phyloP scores from a whole-genome alignment of 108 stramenopile species.

The Cyclotella sp. region DNA sequence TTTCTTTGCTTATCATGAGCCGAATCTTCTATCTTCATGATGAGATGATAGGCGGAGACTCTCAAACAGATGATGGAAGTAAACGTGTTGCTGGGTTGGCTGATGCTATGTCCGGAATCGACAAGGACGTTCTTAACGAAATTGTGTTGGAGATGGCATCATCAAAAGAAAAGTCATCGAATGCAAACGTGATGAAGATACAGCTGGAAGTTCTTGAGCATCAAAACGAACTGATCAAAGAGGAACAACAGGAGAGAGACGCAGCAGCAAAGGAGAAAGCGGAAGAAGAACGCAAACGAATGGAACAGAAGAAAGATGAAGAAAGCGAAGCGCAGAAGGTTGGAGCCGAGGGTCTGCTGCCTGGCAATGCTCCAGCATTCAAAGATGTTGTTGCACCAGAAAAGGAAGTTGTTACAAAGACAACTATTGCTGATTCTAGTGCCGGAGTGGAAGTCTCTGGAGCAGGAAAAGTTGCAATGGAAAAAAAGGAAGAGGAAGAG shows the following conservation, averaged over 20 bases:
- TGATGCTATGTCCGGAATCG: constrained; percentile 94
- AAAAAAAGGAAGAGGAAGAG: constrained; percentile 33
- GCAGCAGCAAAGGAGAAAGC: constrained; percentile 62
- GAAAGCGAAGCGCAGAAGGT: neutral
- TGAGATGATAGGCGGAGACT: constrained; percentile 53
- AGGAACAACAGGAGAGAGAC: constrained; percentile 72
- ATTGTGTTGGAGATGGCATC: constrained; percentile 94
- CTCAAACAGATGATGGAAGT: constrained; percentile 35
- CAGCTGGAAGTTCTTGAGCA: constrained; percentile 81
- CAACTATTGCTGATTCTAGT: neutral
- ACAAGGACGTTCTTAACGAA: constrained; percentile 95
- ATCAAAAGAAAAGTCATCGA: constrained; percentile 72
- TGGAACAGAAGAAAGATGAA: neutral
- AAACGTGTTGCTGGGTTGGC: constrained; percentile 81
- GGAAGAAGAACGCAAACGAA: constrained; percentile 32
- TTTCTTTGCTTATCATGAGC: constrained; percentile 96
- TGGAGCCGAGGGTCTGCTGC: neutral
- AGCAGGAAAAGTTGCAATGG: constrained; percentile 22
- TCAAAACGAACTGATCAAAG: constrained; percentile 83
- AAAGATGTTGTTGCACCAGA: neutral
- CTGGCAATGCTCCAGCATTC: neutral
- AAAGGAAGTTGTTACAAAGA: neutral
- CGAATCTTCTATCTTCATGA: constrained; percentile 93
- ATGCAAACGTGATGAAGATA: constrained; percentile 80
- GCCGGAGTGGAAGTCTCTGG: constrained; percentile 2